phyloP scores from a whole-genome alignment of 768 basidiomycete species.

The Chalciporus chontae region DNA sequence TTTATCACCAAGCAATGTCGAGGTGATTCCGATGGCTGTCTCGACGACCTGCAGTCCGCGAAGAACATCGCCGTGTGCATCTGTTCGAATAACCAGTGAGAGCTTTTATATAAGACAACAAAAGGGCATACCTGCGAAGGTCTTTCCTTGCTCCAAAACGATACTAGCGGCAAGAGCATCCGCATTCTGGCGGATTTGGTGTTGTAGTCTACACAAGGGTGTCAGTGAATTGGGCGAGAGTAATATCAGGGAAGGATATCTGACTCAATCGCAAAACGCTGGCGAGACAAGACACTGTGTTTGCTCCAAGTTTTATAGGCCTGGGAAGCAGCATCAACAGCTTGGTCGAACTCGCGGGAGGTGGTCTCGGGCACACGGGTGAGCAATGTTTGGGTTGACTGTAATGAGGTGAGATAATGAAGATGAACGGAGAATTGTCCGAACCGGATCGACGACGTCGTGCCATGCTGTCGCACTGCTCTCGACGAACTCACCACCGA shows the following conservation, averaged over 20 bases:
- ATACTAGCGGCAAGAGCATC: conserved; percentile 87
- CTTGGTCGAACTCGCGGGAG: conserved; percentile 71
- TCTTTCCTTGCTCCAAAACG: conserved; percentile 95
- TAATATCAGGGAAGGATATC: conserved; percentile 26
- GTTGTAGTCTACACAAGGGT: conserved; percentile 64
- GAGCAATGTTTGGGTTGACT: conserved; percentile 91
- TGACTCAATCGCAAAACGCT: conserved; percentile 86
- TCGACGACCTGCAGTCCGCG: conserved; percentile 91
- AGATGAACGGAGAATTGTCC: conserved; percentile 22
- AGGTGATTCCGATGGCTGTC: conserved; percentile 76
- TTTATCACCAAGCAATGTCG: conserved; percentile 84
- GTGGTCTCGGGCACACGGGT: conserved; percentile 91
- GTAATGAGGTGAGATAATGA: neutral
- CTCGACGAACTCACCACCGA: conserved; percentile 86
- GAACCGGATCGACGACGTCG: conserved; percentile 85
- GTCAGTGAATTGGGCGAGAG: conserved; percentile 2
- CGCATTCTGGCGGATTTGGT: conserved; percentile 78
- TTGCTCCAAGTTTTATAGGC: conserved; percentile 90
- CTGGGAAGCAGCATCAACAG: conserved; percentile 76
- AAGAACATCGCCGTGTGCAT: conserved; percentile 92
- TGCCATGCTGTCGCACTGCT: conserved; percentile 78
- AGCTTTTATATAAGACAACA: neutral
- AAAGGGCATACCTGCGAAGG: conserved; percentile 60
- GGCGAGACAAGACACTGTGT: conserved; percentile 80
- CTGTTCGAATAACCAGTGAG: conserved; percentile 38